Percentiles rank a stretch among this genome's conserved stretches.
These are phyloP conservation scores for Elsinoe australis DNA, from an alignment of 2,329 filamentous ascomycete genomes.

Conservation along the genomic window DNA sequence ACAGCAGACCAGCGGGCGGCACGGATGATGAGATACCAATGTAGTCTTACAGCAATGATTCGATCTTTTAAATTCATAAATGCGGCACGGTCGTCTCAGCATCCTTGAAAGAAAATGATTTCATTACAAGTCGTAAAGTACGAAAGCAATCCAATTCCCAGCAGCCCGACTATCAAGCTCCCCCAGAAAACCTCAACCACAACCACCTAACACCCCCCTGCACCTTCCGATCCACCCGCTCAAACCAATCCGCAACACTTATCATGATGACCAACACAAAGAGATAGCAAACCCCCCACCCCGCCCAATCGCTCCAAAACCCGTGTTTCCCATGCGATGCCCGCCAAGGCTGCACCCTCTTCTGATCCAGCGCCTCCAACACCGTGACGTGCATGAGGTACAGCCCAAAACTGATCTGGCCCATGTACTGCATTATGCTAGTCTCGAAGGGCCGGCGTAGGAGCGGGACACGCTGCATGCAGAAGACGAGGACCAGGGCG, in stretches of 20 bases:
- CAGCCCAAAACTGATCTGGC: constrained; percentile 53
- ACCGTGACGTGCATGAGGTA: constrained; percentile 56
- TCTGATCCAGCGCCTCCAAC: background rate
- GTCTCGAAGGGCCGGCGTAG: constrained; percentile 8
- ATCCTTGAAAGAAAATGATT: no score
- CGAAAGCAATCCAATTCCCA: no score
- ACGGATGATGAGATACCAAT: no score
- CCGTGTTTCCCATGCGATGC: background rate
- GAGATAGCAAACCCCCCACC: background rate
- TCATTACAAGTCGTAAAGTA: no score
- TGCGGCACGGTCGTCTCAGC: no score
- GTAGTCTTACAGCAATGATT: no score
- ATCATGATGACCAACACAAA: background rate
- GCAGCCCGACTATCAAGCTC: no score
- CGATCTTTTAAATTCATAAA: no score
- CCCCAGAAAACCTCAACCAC: constrained; percentile 1
- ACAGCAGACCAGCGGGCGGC: no score
- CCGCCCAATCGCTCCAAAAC: background rate
- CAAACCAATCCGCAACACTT: background rate
- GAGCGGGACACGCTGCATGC: background rate
- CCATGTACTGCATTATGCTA: constrained; percentile 40
- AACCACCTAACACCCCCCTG: background rate
- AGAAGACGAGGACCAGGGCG: background rate
- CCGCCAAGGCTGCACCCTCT: background rate
- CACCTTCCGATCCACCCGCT: background rate